Percentiles rank a stretch among this genome's conserved stretches.
These are phyloP conservation scores for Malus asiatica DNA, from an alignment of 306 rosid species.

Conservation along the genomic window DNA sequence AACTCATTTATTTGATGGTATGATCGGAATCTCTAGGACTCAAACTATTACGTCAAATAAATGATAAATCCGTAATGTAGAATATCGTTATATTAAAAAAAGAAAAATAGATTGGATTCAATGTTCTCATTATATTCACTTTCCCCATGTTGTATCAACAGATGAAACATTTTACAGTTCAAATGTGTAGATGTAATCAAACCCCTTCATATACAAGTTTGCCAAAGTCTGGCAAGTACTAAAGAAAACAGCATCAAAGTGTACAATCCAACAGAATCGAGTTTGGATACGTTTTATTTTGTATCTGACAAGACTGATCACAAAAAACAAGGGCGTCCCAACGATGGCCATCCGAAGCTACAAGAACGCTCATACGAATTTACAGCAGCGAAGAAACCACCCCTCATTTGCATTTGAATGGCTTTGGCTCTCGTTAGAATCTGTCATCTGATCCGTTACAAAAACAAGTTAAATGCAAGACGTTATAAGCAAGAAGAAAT, in stretches of 20 bases:
- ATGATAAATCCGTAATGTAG: neutral
- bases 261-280: slow-evolving; percentile 14
- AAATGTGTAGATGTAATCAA: neutral
- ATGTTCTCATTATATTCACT: neutral
- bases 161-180: neutral
- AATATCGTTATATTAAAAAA: no score
- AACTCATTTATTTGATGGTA: no score
- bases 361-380: neutral
- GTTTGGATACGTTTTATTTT: neutral
- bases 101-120: neutral
- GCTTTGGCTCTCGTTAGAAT: neutral
- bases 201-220: slow-evolving; percentile 16
- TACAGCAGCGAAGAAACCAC: slow-evolving; percentile 8
- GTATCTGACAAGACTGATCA: slow-evolving; percentile 9
- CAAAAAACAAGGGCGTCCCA: neutral
- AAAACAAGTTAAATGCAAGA: neutral
- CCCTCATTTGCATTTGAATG: neutral
- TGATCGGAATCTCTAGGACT: no score
- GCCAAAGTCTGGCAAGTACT: slow-evolving; percentile 15
- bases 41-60: no score
- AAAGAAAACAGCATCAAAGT: neutral
- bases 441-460: neutral
- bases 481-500: neutral
- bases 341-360: neutral
- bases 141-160: neutral